Percentiles rank a stretch among this genome's conserved stretches.
Evolutionary conservation across 768 basidiomycete genomes (phyloP).

Genomic region (Boletus rufocinnamomeus): DNA sequence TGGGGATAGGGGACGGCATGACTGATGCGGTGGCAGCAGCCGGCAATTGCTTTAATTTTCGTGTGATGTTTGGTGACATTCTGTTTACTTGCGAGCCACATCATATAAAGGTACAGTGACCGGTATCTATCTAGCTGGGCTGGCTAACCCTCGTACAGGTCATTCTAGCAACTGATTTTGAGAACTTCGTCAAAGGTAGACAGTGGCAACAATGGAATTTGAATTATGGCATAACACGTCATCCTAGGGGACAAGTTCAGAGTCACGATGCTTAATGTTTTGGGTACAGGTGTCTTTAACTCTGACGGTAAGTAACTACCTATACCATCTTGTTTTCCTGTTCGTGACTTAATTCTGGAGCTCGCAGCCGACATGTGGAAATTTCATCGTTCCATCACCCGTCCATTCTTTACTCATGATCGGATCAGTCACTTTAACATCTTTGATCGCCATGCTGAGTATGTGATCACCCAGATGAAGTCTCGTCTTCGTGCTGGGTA

Average conservation of each 20-base stretch:
- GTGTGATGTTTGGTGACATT: slow-evolving; percentile 46
- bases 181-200: slow-evolving; percentile 59
- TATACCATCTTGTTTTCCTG: too few relatives aligned
- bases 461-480: slow-evolving; percentile 46
- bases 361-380: slow-evolving; percentile 51
- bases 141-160: slow-evolving; percentile 20
- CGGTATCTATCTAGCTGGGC: background rate
- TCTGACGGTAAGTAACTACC: slow-evolving; percentile 50
- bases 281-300: slow-evolving; percentile 71
- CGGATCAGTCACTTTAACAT: slow-evolving; percentile 60
- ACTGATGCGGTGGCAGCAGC: slow-evolving; percentile 33
- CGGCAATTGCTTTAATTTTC: slow-evolving; percentile 50
- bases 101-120: slow-evolving; percentile 46
- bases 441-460: slow-evolving; percentile 57
- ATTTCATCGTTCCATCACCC: slow-evolving; percentile 65
- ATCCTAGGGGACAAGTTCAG: slow-evolving; percentile 38
- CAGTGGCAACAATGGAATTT: background rate
- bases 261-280: slow-evolving; percentile 44
- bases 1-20: slow-evolving; percentile 45
- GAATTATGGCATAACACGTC: background rate
- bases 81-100: slow-evolving; percentile 53
- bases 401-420: slow-evolving; percentile 63
- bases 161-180: slow-evolving; percentile 58
- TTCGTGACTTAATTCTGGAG: slow-evolving; percentile 16
- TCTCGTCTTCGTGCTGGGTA: slow-evolving; percentile 50